Evolutionary conservation across 768 basidiomycete species (phyloP).

Genomic region (Gymnopilus dilepis): DNA sequence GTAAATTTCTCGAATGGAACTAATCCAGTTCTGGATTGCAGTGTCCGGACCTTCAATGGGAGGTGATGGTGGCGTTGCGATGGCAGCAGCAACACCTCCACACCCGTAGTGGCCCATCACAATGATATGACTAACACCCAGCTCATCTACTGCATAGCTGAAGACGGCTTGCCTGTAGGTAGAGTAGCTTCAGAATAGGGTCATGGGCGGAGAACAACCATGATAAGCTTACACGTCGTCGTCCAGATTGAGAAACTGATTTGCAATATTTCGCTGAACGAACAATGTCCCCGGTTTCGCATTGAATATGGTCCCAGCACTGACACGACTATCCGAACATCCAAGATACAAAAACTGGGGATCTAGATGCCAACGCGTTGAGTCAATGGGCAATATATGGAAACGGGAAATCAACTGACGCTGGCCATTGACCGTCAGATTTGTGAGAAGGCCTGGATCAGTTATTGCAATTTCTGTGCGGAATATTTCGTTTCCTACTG

Average conservation of each 20-base stretch:
- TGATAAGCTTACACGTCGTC: slow-evolving; percentile 36
- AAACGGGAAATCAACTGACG: too few relatives aligned
- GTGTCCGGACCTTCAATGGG: slow-evolving; percentile 33
- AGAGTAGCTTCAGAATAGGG: background rate
- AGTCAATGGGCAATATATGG: too few relatives aligned
- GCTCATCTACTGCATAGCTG: slow-evolving; percentile 42
- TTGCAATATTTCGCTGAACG: slow-evolving; percentile 45
- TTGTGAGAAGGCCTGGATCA: slow-evolving; percentile 34
- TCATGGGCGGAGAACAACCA: background rate
- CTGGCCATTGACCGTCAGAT: slow-evolving; percentile 39
- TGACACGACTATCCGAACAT: slow-evolving; percentile 45
- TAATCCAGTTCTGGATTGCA: slow-evolving; percentile 47
- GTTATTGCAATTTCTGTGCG: slow-evolving; percentile 27
- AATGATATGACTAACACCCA: slow-evolving; percentile 45
- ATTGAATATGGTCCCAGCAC: slow-evolving; percentile 43
- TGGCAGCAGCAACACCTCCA: slow-evolving; percentile 46
- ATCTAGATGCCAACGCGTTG: too few relatives aligned
- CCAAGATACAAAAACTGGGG: slow-evolving; percentile 44
- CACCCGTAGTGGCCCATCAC: slow-evolving; percentile 53
- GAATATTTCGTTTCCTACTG: slow-evolving; percentile 39
- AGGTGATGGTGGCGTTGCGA: slow-evolving; percentile 28
- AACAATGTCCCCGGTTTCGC: slow-evolving; percentile 45
- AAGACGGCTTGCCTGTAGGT: slow-evolving; percentile 33
- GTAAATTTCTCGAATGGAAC: slow-evolving; percentile 44
- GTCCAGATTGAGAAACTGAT: slow-evolving; percentile 43